These are phyloP conservation scores for Fusarium sp. DNA, from an alignment of 2,329 filamentous ascomycete species.

Conservation along the genomic window DNA sequence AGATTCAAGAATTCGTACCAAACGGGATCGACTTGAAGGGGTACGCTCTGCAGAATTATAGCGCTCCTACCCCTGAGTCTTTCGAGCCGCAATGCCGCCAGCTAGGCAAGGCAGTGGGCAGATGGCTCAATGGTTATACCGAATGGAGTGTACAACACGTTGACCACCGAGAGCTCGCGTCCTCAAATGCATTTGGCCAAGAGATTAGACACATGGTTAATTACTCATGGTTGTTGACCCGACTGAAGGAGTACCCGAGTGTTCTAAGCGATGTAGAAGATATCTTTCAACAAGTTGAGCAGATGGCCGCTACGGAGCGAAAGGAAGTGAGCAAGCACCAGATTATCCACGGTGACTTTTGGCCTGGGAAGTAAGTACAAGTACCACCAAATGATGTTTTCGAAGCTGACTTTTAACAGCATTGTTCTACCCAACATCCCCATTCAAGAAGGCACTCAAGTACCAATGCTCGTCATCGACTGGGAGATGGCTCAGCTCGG, in stretches of 20 bases:
- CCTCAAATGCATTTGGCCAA: conserved; percentile 1
- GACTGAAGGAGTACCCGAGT: conserved; percentile 3
- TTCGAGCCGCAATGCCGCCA: conserved; percentile 2
- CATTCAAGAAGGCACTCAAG: not conserved
- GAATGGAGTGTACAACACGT: not conserved
- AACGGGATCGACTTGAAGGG: conserved; percentile 12
- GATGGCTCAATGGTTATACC: conserved; percentile 11
- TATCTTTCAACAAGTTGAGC: conserved; percentile 5
- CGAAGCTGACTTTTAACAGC: not conserved
- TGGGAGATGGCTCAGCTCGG: conserved; percentile 9
- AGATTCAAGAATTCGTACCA: not conserved
- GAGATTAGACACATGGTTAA: conserved; percentile 13
- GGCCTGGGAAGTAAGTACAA: conserved; percentile 8
- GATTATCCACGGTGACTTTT: conserved; percentile 20
- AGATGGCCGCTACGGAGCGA: conserved; percentile 10
- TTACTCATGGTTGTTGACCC: conserved; percentile 4
- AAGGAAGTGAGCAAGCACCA: conserved; percentile 5
- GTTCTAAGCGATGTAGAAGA: conserved; percentile 7
- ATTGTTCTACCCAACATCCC: not conserved
- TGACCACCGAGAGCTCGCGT: conserved; percentile 1
- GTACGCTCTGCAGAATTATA: conserved; percentile 4
- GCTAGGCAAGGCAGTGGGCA: conserved; percentile 14
- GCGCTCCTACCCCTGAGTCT: not conserved
- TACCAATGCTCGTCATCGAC: not conserved
- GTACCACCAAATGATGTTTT: fast-evolving